Evolutionary conservation across 768 basidiomycete species (phyloP), one percentile per base, ranked within the genome.

Genomic region (Dentipellis sp.): DNA sequence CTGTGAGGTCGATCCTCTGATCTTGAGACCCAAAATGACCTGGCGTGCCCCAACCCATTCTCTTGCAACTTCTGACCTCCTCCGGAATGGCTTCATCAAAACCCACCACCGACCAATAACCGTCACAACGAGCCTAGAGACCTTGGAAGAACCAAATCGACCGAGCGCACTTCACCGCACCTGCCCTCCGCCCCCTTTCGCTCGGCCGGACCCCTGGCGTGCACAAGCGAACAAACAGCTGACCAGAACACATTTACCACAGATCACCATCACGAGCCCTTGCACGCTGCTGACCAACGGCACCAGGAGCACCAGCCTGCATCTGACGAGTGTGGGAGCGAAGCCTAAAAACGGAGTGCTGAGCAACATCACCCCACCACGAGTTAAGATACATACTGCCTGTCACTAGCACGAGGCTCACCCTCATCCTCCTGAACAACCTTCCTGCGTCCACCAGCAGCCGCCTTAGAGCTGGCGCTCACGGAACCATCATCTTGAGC

Each of bases 261-360:
- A 73, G 65, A 48, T 78, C 74, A 45, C 70, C 75, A 11, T 75
- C 78, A 61, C 75, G 42, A 8, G n/a, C 71, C 48, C 75, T 72
- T 57, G 72, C 59, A 50, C 76, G 78, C 60, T 73, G 76, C 64
- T 76, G 77, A 21, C 74, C 75, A 37, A 74, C 71, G 34, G 72
- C 72, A 63, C 74, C 74, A 57, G 76, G 80, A 46, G 83, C 75
- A 39, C 56, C 58, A 22, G 72, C 84, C 68, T 88, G 86, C 62
- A 80, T 81, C 73, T 90, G 89, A 65, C 88, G 86, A 63, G 86
- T 90, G 76, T 89, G 88, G 58, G 89, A 91, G 64, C 89, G 88
- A 63, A 91, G 83, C 87, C 88, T 91, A 58, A 53, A 53, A 55
- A 46, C 38, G 49, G 36, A 48, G 45, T 39, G 57, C 64, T 47